Evolutionary conservation across 257 asterid genomes (phyloP).

Genomic region (Datura wrightii): DNA sequence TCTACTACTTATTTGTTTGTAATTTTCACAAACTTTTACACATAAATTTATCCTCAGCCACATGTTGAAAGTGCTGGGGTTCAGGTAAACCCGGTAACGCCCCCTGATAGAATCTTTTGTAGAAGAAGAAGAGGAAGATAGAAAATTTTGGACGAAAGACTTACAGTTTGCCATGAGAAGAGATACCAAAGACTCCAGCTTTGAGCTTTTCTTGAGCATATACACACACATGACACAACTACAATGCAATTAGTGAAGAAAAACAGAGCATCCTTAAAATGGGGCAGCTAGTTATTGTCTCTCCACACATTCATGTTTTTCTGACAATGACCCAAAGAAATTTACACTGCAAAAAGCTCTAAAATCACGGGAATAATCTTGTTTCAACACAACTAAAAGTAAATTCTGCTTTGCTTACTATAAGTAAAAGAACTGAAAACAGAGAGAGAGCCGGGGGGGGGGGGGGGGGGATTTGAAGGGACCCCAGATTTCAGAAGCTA

Average conservation of each 20-base stretch:
- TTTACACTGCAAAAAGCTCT: constrained; percentile 23
- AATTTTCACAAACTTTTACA: not conserved
- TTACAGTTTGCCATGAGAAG: constrained; percentile 33
- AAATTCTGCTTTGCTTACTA: not conserved
- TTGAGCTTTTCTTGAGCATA: constrained; percentile 29
- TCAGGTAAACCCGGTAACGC: not conserved
- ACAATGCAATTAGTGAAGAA: not conserved
- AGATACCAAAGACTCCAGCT: not conserved
- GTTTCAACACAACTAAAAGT: constrained; percentile 2
- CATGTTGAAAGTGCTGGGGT: not conserved
- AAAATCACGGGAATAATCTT: not conserved
- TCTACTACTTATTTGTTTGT: not conserved
- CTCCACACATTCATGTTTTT: constrained; percentile 24
- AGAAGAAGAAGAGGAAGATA: not conserved
- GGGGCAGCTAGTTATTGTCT: not conserved
- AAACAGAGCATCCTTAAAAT: not conserved
- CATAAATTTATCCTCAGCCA: no score
- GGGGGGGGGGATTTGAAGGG: constrained; percentile 21
- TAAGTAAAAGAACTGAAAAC: not conserved
- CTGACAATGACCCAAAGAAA: not conserved
- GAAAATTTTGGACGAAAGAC: not conserved
- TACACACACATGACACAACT: not conserved
- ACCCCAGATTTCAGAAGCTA: constrained; percentile 12
- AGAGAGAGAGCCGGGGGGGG: not conserved
- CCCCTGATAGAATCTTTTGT: not conserved